These are phyloP conservation scores for Euphorbia peplus DNA, from an alignment of 345 rosid genomes.

Conservation along the genomic window DNA sequence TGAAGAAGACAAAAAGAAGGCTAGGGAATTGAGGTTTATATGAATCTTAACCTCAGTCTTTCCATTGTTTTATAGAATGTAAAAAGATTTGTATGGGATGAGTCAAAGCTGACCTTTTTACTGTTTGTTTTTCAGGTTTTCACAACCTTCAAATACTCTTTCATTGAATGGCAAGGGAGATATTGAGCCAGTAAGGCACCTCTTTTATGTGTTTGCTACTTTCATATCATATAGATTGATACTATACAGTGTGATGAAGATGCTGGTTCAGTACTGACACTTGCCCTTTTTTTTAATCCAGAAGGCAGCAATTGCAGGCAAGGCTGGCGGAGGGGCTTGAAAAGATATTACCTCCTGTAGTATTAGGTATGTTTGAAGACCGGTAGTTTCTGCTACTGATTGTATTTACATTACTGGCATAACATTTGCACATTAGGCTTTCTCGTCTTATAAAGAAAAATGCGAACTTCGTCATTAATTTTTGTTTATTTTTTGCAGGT, in stretches of 20 bases:
- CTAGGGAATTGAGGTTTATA: slow-evolving; percentile 69
- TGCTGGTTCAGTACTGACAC: slow-evolving; percentile 9
- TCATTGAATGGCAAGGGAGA: slow-evolving; percentile 49
- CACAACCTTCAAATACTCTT: slow-evolving; percentile 47
- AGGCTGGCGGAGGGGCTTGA: slow-evolving; percentile 58
- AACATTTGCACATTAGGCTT: background rate
- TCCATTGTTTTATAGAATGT: background rate
- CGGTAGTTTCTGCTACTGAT: background rate
- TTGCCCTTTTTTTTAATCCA: slow-evolving; percentile 12
- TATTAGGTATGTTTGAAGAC: slow-evolving; percentile 37
- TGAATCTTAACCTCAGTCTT: background rate
- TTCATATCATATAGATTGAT: background rate
- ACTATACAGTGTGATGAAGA: background rate
- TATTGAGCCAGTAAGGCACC: slow-evolving; percentile 42
- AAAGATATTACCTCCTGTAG: slow-evolving; percentile 18
- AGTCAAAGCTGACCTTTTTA: background rate
- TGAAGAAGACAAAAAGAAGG: slow-evolving; percentile 82
- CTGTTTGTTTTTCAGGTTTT: slow-evolving; percentile 44
- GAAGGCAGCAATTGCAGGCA: slow-evolving; percentile 64
- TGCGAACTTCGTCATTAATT: background rate
- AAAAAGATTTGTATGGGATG: background rate
- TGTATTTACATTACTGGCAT: background rate
- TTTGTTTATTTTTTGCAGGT: slow-evolving; percentile 45
- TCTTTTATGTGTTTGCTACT: background rate
- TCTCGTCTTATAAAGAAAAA: background rate